Conservation (phyloP, 2,329 filamentous ascomycete genomes). For the Diaporthe ampelina region DNA sequence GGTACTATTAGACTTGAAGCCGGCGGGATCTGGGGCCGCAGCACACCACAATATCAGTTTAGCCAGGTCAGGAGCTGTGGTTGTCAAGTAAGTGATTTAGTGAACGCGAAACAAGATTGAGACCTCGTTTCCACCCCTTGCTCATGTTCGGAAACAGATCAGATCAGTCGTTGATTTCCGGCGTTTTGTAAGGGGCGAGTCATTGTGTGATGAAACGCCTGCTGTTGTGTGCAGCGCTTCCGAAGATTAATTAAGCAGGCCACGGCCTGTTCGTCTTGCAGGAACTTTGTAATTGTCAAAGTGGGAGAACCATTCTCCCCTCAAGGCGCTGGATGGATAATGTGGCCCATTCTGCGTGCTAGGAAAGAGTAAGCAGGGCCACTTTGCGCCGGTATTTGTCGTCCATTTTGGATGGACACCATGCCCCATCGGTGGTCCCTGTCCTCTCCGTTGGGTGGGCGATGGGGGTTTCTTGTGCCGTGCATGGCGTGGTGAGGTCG, state of each 20-base stretch:
- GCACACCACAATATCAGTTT: not conserved
- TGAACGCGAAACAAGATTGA: constrained; percentile 26
- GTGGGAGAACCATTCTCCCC: not conserved
- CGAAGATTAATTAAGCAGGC: not conserved
- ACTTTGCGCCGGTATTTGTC: not conserved
- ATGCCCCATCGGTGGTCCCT: constrained; percentile 6
- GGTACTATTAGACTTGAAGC: not conserved
- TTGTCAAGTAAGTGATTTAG: not conserved
- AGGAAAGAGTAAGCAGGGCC: not conserved
- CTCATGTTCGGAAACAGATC: constrained; percentile 19
- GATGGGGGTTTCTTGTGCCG: not conserved
- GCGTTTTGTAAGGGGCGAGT: constrained; percentile 15
- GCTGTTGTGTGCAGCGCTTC: not conserved
- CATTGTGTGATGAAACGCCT: not conserved
- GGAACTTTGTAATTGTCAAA: not conserved
- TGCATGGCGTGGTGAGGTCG: constrained; percentile 6
- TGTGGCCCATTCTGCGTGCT: not conserved
- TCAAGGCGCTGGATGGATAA: not conserved
- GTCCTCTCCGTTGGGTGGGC: not conserved
- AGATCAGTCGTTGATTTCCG: constrained; percentile 20
- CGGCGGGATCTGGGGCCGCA: constrained; percentile 19
- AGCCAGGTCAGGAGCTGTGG: not conserved
- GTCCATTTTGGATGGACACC: not conserved
- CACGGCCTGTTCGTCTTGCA: not conserved
- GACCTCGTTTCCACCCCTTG: constrained; percentile 28